Base-by-base conservation (phyloP, 768 basidiomycete genomes). In the Asterophora parasitica region DNA sequence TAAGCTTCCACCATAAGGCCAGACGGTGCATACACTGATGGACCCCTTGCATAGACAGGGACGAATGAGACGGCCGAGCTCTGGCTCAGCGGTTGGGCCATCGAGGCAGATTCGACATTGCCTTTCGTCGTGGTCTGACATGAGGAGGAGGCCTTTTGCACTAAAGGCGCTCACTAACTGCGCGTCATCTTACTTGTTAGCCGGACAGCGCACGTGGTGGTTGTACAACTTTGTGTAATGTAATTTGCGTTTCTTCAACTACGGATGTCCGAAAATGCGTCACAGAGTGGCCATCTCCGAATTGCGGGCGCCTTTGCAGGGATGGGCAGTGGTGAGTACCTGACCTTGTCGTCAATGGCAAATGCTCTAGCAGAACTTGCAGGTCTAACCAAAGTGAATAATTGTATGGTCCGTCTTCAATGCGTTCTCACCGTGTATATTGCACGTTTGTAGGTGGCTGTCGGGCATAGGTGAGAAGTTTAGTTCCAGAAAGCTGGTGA, bases 51-150 rank as follows among this genome's bases (percentile, higher is more conserved):
- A 88, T 2, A 83, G 69, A 62, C 88, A 89, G 4, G 92, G 92
- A 26, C 83, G 80, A 54, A 94, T 90, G 54, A 93, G 77, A 45
- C 82, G 78, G 2, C 92, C 92, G 33, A 85, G 68, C 19, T 77
- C 73, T 0, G 54, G 61, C 53, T 86, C 83, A 17, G 78, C 76
- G 37, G 78, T 76, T 9, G 68, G 64, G 4, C 86, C 83, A 32
- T 86, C 85, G 20, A 91, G 72, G 61, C 92, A 94, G 38, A 94
- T 94, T 44, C 92, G 76, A 59, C 92, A 93, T 60, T 87, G 85
- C 58, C 77, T 84, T 58, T 81, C 80, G 42, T 76, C 64, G 30
- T 49, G 30, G 34, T 51, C 53, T 26, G 56, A 31, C 58, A 59
- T 55, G 34, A 6, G n/a, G n/a, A n/a, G n/a, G n/a, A n/a, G n/a